Evolutionary conservation across 1,139 yeast genomes (phyloP), one percentile per base, ranked within the genome.

Genomic region (Geotrichum citri-aurantii): DNA sequence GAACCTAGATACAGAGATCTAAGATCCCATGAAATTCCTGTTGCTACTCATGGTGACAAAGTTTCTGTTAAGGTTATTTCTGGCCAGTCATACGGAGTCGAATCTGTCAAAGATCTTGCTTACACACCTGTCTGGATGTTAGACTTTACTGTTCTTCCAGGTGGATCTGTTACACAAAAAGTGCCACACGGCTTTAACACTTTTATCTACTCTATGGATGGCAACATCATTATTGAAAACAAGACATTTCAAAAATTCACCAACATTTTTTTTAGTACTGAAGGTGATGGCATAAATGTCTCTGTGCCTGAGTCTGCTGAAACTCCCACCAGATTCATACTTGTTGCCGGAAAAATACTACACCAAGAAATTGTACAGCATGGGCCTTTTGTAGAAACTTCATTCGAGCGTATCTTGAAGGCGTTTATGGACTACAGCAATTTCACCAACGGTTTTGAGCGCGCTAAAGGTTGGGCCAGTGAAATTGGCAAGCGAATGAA

Each of bases 311-410:
- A 68, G 19, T 29, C n/a, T 19, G 42, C 24, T n/a, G 6, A 14
- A 5, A 17, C 19, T 31, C 75, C 73, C 14, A 72, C 84, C 2
- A 80, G 82, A 63, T 84, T 91, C 66, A 83, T 88, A 3, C 66
- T 91, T 40, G 76, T 90, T 62, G 96, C 92, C 44, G 97, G 97
- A 55, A 75, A 88, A 71, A 80, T 82, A 49, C 76, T 90, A 61
- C 81, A 88, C 66, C 97, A 91, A 74, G 81, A 83, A 19, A 80
- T 87, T 58, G 88, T 88, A 47, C 96, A 91, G 71, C 88, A 90
- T 69, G 97, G 97, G 12, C 96, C 96, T 21, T 90, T 88, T 71
- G 95, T 87, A 21, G 93, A 88, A 61, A 81, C 85, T 8, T 75
- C 85, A 24, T 76, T 77, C 60, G 84, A 81, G 55, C 81, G 81